These are phyloP conservation scores for Trypanosoma brucei DNA, from an alignment of 208 protist genomes.

Conservation along the genomic window DNA sequence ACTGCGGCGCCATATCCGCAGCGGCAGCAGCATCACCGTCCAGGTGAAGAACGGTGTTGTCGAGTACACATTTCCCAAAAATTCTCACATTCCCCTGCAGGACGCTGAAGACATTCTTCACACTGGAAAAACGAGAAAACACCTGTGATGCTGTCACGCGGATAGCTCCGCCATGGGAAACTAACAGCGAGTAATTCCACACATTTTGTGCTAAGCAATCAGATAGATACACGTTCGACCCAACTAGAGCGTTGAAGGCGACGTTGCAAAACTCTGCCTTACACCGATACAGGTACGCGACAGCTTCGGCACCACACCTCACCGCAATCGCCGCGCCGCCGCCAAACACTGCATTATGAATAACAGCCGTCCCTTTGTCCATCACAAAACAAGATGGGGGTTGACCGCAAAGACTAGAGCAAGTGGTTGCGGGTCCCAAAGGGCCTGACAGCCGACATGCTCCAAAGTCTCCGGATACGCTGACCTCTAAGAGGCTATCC, in stretches of 20 bases:
- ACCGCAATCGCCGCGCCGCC: conserved; percentile 52
- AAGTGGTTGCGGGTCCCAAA: conserved; percentile 1
- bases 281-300: conserved; percentile 36
- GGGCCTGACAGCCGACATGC: conserved; percentile 2
- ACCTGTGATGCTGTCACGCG: conserved; percentile 9
- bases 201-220: conserved; percentile 27
- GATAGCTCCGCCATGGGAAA: conserved; percentile 40
- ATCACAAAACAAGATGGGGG: conserved; percentile 56
- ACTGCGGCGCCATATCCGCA: not conserved
- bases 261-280: conserved; percentile 40
- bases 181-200: conserved; percentile 36
- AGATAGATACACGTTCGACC: conserved; percentile 46
- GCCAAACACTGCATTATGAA: conserved; percentile 49
- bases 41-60: conserved; percentile 19
- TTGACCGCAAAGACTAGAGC: conserved; percentile 11
- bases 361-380: conserved; percentile 38
- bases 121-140: conserved; percentile 1
- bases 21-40: not conserved
- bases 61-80: conserved; percentile 21
- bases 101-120: not conserved
- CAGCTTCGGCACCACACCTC: conserved; percentile 38
- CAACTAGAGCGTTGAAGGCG: conserved; percentile 41
- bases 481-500: conserved; percentile 56
- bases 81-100: conserved; percentile 9
- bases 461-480: conserved; percentile 16